Conservation (phyloP, 108 stramenopile species). For the Halocafeteria seosinensis region DNA sequence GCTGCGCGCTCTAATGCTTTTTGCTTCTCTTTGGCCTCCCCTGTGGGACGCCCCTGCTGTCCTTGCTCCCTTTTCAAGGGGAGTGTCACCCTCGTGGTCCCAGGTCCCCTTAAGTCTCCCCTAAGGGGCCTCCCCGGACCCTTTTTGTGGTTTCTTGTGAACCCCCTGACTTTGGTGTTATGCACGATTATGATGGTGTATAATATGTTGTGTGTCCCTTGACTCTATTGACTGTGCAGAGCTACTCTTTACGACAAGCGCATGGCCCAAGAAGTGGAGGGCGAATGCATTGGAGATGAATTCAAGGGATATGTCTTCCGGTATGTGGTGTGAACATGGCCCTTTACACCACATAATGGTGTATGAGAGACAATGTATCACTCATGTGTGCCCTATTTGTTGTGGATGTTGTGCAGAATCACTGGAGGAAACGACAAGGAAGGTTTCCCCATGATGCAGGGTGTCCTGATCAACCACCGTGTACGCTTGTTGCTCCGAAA, state of each 20-base stretch:
- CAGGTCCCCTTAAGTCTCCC: not conserved
- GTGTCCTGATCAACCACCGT: constrained; percentile 87
- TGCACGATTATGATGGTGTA: not conserved
- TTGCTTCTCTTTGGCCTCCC: not conserved
- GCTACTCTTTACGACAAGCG: constrained; percentile 92
- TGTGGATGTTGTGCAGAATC: constrained; percentile 87
- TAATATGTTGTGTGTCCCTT: not conserved
- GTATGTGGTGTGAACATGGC: too few species aligned
- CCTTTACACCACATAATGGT: too few species aligned
- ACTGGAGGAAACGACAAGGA: constrained; percentile 99
- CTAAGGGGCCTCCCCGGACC: too few species aligned
- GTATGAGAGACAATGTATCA: not conserved
- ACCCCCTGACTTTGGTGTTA: not conserved
- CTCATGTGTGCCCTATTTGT: too few species aligned
- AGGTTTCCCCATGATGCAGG: constrained; percentile 99
- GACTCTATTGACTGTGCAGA: not conserved
- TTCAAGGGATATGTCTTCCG: constrained; percentile 71
- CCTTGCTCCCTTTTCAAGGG: too few species aligned
- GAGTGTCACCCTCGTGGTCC: not conserved
- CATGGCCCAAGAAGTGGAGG: constrained; percentile 93
- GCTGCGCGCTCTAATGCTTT: not conserved
- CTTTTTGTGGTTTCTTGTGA: not conserved
- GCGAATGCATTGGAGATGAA: constrained; percentile 82
- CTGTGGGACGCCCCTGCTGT: too few species aligned
- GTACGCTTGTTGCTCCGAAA: constrained; percentile 80